Conservation (phyloP, 1,284 basidiomycete species). For the Moesziomyces antarcticus region DNA sequence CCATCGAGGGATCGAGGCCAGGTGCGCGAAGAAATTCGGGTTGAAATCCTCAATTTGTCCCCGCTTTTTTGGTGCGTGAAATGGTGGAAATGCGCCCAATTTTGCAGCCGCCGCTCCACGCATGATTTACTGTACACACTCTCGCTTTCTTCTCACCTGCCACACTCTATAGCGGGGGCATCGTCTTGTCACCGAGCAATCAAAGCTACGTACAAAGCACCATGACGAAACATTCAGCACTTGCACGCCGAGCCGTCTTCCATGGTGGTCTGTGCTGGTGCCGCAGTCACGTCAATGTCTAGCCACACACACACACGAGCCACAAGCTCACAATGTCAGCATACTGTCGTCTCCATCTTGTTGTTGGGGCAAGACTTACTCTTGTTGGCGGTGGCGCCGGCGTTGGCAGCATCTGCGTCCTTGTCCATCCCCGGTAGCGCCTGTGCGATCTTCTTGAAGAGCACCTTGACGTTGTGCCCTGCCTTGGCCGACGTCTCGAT, state of each 20-base stretch:
- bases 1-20: too few species aligned
- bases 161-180: too few species aligned
- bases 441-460: constrained; percentile 99
- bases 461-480: constrained; percentile 97
- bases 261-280: constrained; percentile 50
- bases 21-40: too few species aligned
- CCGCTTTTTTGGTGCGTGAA: too few species aligned
- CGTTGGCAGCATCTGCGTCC: constrained; percentile 73
- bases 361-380: constrained; percentile 21
- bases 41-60: too few species aligned
- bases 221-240: constrained; percentile 19
- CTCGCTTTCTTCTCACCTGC: too few species aligned
- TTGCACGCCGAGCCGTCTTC: constrained; percentile 56
- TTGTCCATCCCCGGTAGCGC: constrained; percentile 95
- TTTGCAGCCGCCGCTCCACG: too few species aligned
- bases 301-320: background rate
- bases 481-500: constrained; percentile 99
- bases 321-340: too few species aligned
- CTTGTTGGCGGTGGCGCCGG: constrained; percentile 42
- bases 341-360: too few species aligned
- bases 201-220: background rate
- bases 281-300: constrained; percentile 58
- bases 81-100: too few species aligned
- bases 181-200: too few species aligned
- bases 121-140: too few species aligned